These are phyloP conservation scores for Lyophyllum decastes DNA, from an alignment of 768 basidiomycete genomes.

Conservation along the genomic window DNA sequence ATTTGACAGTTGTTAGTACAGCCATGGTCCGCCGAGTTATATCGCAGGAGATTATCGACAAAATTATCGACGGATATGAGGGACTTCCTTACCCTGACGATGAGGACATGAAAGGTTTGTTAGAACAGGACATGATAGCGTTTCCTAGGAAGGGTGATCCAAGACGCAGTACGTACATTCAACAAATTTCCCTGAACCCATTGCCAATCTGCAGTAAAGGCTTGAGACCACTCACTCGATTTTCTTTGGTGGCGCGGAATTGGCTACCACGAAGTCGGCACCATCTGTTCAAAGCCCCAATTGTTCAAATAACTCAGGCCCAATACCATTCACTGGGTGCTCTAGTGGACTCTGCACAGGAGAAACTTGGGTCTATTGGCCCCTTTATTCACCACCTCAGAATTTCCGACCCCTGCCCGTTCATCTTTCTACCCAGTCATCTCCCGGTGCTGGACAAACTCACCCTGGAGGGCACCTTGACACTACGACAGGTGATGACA, in stretches of 20 bases:
- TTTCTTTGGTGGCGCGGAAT: not conserved
- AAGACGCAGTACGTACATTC: too few relatives aligned
- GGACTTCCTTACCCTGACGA: too few relatives aligned
- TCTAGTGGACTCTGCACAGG: not conserved
- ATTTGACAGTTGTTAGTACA: too few relatives aligned
- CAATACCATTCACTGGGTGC: not conserved
- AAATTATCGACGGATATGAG: too few relatives aligned
- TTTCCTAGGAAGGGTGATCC: too few relatives aligned
- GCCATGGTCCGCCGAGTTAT: too few relatives aligned
- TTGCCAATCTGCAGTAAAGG: too few relatives aligned
- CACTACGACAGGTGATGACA: not conserved
- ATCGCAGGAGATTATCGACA: too few relatives aligned
- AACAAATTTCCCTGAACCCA: too few relatives aligned
- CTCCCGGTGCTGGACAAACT: not conserved
- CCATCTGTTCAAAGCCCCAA: not conserved
- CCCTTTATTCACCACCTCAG: not conserved
- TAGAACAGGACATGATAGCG: too few relatives aligned
- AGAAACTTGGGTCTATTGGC: not conserved
- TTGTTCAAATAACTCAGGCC: not conserved
- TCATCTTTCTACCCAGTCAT: not conserved
- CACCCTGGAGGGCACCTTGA: not conserved
- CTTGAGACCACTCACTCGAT: too few relatives aligned
- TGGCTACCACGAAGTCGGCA: not conserved
- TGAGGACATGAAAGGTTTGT: too few relatives aligned
- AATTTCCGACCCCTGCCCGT: not conserved